Evolutionary conservation across 2,329 filamentous ascomycete genomes (phyloP).

Genomic region (Xylaria sp.): DNA sequence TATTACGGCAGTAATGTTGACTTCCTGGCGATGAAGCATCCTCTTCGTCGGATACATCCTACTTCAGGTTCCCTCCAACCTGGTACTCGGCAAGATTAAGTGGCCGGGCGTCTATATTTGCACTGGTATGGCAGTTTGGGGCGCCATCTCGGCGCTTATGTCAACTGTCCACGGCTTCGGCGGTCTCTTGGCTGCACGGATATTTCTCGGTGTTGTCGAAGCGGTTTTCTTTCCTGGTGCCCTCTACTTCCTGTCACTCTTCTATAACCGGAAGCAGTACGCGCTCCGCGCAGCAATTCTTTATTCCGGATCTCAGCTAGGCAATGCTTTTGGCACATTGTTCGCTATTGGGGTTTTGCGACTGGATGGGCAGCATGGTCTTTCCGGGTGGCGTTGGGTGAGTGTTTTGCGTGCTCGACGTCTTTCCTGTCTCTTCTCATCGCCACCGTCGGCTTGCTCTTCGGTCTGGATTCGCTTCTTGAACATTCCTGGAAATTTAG

Average conservation of each 20-base stretch:
- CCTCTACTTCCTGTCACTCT: slow-evolving; percentile 54
- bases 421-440: background rate
- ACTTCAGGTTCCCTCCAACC: slow-evolving; percentile 53
- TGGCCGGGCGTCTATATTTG: slow-evolving; percentile 64
- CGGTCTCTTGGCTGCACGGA: slow-evolving; percentile 58
- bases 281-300: slow-evolving; percentile 51
- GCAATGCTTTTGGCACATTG: slow-evolving; percentile 52
- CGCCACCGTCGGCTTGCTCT: background rate
- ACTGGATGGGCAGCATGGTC: slow-evolving; percentile 43
- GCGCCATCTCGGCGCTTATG: slow-evolving; percentile 60
- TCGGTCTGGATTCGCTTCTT: background rate
- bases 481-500: background rate
- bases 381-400: slow-evolving; percentile 48
- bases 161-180: slow-evolving; percentile 59
- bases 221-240: slow-evolving; percentile 65
- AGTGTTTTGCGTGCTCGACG: slow-evolving; percentile 1
- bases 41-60: slow-evolving; percentile 52
- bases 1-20: background rate
- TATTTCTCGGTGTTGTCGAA: slow-evolving; percentile 65
- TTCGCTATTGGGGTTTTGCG: slow-evolving; percentile 50
- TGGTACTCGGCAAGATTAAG: slow-evolving; percentile 50
- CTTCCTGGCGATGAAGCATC: slow-evolving; percentile 28
- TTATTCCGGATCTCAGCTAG: slow-evolving; percentile 49
- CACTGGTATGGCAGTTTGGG: slow-evolving; percentile 61
- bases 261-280: slow-evolving; percentile 55